Evolutionary conservation across 2,329 filamentous ascomycete species (phyloP).

Genomic region (Verticillium dahliae): DNA sequence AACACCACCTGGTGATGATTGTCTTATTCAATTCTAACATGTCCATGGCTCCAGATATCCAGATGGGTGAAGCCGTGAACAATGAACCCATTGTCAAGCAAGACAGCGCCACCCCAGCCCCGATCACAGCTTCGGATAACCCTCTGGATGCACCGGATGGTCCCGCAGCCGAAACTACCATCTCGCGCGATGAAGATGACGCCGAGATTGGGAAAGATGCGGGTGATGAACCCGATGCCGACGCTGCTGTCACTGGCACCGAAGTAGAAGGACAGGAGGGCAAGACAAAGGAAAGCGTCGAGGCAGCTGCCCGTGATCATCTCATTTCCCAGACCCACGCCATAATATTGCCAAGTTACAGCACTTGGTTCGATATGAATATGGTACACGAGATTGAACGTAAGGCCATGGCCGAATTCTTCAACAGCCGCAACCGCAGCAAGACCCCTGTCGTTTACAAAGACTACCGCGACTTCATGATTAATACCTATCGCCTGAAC

Average conservation of each 20-base stretch:
- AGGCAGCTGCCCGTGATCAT: conserved; percentile 84
- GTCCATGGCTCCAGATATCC: conserved; percentile 38
- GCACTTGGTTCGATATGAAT: conserved; percentile 99
- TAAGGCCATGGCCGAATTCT: conserved; percentile 95
- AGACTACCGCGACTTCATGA: conserved; percentile 99
- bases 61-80: conserved; percentile 50
- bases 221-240: conserved; percentile 37
- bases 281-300: conserved; percentile 74
- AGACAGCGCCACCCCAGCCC: conserved; percentile 53
- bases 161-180: conserved; percentile 54
- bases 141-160: conserved; percentile 63
- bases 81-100: conserved; percentile 49
- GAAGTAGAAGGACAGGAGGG: conserved; percentile 46
- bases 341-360: conserved; percentile 95
- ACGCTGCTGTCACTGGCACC: conserved; percentile 32
- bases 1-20: neutral
- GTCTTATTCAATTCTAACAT: neutral
- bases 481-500: conserved; percentile 97
- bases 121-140: conserved; percentile 50
- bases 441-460: conserved; percentile 97
- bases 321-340: conserved; percentile 90
- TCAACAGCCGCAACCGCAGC: conserved; percentile 96
- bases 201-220: conserved; percentile 40
- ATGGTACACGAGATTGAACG: conserved; percentile 83
- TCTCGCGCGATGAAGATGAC: conserved; percentile 64